Evolutionary conservation across 176 grass and related monocot genomes (phyloP), one percentile per base, ranked within the genome.

Genomic region (Chrysopogon serrulatus): DNA sequence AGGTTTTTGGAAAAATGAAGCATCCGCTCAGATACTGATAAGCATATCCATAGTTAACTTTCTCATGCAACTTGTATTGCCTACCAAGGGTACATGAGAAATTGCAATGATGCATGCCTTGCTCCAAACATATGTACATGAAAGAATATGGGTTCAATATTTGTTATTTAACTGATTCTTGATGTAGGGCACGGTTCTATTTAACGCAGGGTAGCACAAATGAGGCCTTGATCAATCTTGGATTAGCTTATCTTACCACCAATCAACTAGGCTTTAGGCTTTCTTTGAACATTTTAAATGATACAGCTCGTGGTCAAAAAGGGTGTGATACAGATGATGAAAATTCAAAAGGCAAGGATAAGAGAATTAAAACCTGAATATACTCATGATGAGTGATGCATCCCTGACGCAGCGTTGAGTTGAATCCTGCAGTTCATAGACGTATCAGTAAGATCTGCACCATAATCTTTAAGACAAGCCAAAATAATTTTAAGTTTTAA

Each of bases 351-450:
- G 59, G 7, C 57, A 76, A 76, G 42, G 54, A 68, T 40, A 83
- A 39, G 24, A 80, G 65, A 87, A 48, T 84, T 63, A 28, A 80
- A 48, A 97, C 95, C 95, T 98, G 95, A 71, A 98, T 91, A 87
- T 98, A 98, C 51, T 98, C 95, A 83, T 97, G 95, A 82, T 97
- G 95, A 79, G 95, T 97, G 73, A 97, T 92, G 79, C 92, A 93
- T 40, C 95, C 95, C 80, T 89, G 84, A 41, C 95, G 90, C 60
- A 97, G 84, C 70, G 92, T 97, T 78, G 95, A 97, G 67, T 97
- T 97, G 82, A 97, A 97, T 28, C 95, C 95, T 97, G 86, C 56
- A 85, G 60, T 69, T 80, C 27, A 86, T 13, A 85, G 8, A 80
- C 71, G 68, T 17, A 72, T 86, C 59, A 88, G 74, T 71, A 56